phyloP scores from a whole-genome alignment of 257 asterid genomes.

The Vinca minor region DNA sequence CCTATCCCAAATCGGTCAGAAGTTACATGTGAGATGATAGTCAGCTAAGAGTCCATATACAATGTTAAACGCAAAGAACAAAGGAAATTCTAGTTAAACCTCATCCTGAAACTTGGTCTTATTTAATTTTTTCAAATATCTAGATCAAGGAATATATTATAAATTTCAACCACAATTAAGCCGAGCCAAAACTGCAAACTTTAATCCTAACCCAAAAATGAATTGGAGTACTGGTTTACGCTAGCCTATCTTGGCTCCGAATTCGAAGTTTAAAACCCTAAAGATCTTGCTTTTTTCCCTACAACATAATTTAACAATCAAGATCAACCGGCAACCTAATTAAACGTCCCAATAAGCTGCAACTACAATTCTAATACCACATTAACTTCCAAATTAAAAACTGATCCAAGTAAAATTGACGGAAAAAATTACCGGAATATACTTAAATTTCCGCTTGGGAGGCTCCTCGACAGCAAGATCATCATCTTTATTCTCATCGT shows the following conservation, averaged over 20 bases:
- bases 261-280: constrained; percentile 14
- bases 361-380: neutral
- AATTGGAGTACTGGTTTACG: neutral
- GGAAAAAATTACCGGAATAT: constrained; percentile 73
- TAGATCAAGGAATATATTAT: neutral
- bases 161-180: neutral
- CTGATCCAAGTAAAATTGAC: neutral
- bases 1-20: constrained; percentile 32
- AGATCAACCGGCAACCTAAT: neutral
- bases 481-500: constrained; percentile 30
- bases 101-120: neutral
- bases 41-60: neutral
- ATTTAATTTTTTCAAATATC: neutral
- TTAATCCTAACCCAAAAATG: neutral
- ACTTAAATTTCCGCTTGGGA: constrained; percentile 67
- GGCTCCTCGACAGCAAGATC: constrained; percentile 44
- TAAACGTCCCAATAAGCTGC: neutral
- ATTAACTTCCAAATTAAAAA: constrained; percentile 5
- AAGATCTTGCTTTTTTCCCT: neutral
- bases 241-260: neutral
- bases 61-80: neutral
- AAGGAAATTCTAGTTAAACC: neutral
- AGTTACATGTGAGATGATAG: constrained; percentile 11
- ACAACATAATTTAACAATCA: neutral
- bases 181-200: neutral